phyloP scores from a whole-genome alignment of 441 rosid genomes.

The Brassica hybrid region DNA sequence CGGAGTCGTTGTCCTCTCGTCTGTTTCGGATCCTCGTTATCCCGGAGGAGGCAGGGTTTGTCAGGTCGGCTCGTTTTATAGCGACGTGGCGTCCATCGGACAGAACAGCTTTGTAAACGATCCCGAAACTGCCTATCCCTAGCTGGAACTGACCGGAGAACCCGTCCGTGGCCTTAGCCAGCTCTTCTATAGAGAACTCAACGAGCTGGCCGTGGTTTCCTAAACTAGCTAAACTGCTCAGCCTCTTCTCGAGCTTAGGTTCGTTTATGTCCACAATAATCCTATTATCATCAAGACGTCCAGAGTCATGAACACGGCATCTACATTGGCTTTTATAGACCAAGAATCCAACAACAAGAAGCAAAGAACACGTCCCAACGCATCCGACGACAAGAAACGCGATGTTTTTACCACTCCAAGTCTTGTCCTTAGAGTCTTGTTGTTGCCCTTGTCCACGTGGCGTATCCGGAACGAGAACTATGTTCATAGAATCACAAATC shows the following conservation, averaged over 20 bases:
- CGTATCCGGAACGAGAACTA: neutral
- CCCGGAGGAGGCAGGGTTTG: slow-evolving; percentile 37
- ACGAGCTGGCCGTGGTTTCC: slow-evolving; percentile 62
- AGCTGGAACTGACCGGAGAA: slow-evolving; percentile 63
- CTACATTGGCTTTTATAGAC: slow-evolving; percentile 49
- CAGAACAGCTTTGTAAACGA: slow-evolving; percentile 61
- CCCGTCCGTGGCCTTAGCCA: slow-evolving; percentile 56
- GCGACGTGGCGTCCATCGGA: slow-evolving; percentile 74
- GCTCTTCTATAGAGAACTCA: slow-evolving; percentile 57
- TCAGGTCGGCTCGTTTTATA: slow-evolving; percentile 69
- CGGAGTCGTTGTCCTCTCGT: slow-evolving; percentile 60
- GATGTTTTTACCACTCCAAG: slow-evolving; percentile 52
- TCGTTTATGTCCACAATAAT: neutral
- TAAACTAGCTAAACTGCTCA: slow-evolving; percentile 68
- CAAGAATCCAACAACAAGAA: slow-evolving; percentile 51
- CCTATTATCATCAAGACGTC: slow-evolving; percentile 55
- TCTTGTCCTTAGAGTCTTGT: slow-evolving; percentile 12
- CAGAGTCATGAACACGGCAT: slow-evolving; percentile 74
- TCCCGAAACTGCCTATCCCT: slow-evolving; percentile 80
- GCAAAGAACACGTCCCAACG: slow-evolving; percentile 51
- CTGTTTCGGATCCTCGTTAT: slow-evolving; percentile 13
- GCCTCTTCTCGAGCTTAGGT: slow-evolving; percentile 60
- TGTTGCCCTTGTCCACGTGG: neutral
- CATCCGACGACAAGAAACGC: slow-evolving; percentile 67
- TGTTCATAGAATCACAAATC: slow-evolving; percentile 41